Percentiles rank a stretch among this genome's conserved stretches.
phyloP scores from a whole-genome alignment of 1,284 basidiomycete genomes.

The Microbotryomycetes sp. region DNA sequence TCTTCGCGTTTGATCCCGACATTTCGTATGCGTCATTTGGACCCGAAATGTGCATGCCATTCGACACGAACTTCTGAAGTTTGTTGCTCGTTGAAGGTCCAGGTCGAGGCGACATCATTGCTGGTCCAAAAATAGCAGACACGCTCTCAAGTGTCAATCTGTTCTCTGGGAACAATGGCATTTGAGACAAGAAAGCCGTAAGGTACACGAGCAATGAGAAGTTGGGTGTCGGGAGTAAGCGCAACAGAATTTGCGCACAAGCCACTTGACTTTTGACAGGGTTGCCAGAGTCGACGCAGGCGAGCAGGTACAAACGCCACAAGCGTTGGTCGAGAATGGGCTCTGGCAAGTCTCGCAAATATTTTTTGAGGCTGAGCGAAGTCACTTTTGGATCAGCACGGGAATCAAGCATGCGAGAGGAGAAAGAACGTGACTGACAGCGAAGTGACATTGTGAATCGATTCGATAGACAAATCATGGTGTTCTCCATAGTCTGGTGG shows the following conservation, averaged over 20 bases:
- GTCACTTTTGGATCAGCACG: background rate
- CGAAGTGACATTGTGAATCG: slow-evolving; percentile 55
- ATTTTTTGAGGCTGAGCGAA: slow-evolving; percentile 47
- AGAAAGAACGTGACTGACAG: slow-evolving; percentile 39
- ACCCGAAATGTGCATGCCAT: slow-evolving; percentile 21
- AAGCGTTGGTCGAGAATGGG: slow-evolving; percentile 41
- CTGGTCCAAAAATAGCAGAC: slow-evolving; percentile 42
- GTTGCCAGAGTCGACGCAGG: slow-evolving; percentile 37
- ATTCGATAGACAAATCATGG: slow-evolving; percentile 49
- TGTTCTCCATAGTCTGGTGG: slow-evolving; percentile 42
- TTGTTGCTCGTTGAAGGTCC: background rate
- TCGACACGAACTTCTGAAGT: background rate
- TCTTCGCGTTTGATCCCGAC: slow-evolving; percentile 12
- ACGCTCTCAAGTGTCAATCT: slow-evolving; percentile 40
- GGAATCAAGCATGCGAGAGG: no score
- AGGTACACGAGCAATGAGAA: slow-evolving; percentile 58
- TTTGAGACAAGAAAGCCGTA: slow-evolving; percentile 53
- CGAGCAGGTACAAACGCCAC: slow-evolving; percentile 39
- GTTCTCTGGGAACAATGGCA: slow-evolving; percentile 43
- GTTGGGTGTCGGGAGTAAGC: slow-evolving; percentile 54
- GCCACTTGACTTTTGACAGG: slow-evolving; percentile 35
- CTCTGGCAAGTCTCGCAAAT: slow-evolving; percentile 53
- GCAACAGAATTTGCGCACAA: slow-evolving; percentile 53
- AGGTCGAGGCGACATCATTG: slow-evolving; percentile 37
- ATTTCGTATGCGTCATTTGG: slow-evolving; percentile 17